Evolutionary conservation across 306 rosid species (phyloP).

Genomic region (apple (Malus domestica)): ASM211411v1 NC_041796.1:3259501-3260000

Average conservation of each 20-base stretch:
- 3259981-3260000: too few species aligned
- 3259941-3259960: neutral
- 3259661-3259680: slow-evolving; percentile 72
- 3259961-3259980: too few species aligned
- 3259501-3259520: slow-evolving; percentile 53
- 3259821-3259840: slow-evolving; percentile 71
- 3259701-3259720: slow-evolving; percentile 6
- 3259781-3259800: slow-evolving; percentile 60
- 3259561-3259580: neutral
- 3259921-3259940: neutral
- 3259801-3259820: slow-evolving; percentile 64
- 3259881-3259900: slow-evolving; percentile 47
- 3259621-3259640: slow-evolving; percentile 46
- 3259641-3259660: slow-evolving; percentile 77
- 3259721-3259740: slow-evolving; percentile 12
- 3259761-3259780: slow-evolving; percentile 54
- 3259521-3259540: slow-evolving; percentile 62
- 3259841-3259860: slow-evolving; percentile 77
- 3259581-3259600: neutral
- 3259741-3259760: slow-evolving; percentile 4
- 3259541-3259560: slow-evolving; percentile 82
- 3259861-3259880: slow-evolving; percentile 67
- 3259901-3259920: neutral
- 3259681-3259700: slow-evolving; percentile 61
- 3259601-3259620: neutral